phyloP scores from a whole-genome alignment of 2,329 filamentous ascomycete species.

The Xylariales sp. region DNA sequence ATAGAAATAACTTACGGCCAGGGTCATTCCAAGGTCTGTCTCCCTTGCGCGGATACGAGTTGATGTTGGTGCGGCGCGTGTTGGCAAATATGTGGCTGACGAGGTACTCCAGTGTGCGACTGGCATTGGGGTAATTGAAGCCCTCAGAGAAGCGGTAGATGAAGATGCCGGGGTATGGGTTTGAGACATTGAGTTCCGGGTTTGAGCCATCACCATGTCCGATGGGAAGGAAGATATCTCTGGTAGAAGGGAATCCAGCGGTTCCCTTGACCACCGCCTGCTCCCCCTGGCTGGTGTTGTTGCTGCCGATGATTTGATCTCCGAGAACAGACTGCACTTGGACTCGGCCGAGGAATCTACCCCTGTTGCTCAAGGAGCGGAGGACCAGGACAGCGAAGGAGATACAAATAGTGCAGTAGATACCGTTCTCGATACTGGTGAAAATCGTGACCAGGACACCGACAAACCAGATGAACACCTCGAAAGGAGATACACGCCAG shows the following conservation, averaged over 20 bases:
- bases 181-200: slow-evolving; percentile 71
- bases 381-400: slow-evolving; percentile 77
- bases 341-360: slow-evolving; percentile 78
- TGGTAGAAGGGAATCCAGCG: slow-evolving; percentile 28
- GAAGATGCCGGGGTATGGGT: slow-evolving; percentile 87
- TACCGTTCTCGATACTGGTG: slow-evolving; percentile 81
- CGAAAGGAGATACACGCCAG: slow-evolving; percentile 87
- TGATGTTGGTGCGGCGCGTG: slow-evolving; percentile 72
- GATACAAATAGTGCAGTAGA: slow-evolving; percentile 79
- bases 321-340: slow-evolving; percentile 80
- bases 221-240: slow-evolving; percentile 84
- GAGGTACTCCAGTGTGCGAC: slow-evolving; percentile 79
- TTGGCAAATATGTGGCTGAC: slow-evolving; percentile 61
- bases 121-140: slow-evolving; percentile 94
- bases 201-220: slow-evolving; percentile 89
- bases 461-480: slow-evolving; percentile 88
- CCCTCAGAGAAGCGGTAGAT: slow-evolving; percentile 94
- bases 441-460: slow-evolving; percentile 91
- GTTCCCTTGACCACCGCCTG: slow-evolving; percentile 52
- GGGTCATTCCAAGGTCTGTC: slow-evolving; percentile 96
- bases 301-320: slow-evolving; percentile 66
- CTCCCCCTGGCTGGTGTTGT: slow-evolving; percentile 43
- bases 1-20: slow-evolving; percentile 39
- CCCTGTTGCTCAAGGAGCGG: slow-evolving; percentile 77
- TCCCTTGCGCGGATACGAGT: slow-evolving; percentile 59